These are phyloP conservation scores for Penicillium roqueforti DNA, from an alignment of 495 filamentous ascomycete species.

Conservation along the genomic window DNA sequence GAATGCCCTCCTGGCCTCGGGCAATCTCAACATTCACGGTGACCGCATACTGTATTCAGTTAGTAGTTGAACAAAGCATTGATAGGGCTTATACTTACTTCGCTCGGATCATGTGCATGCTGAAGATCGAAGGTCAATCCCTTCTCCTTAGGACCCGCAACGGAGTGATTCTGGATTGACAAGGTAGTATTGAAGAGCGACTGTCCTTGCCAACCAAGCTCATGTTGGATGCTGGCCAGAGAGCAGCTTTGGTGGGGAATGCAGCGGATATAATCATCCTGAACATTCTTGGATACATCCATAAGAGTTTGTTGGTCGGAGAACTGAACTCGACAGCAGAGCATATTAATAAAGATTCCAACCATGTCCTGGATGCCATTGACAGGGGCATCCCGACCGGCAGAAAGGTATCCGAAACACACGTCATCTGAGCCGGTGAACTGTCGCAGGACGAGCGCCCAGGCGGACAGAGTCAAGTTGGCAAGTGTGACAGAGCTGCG, in stretches of 20 bases:
- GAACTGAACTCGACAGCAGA: conserved; percentile 50
- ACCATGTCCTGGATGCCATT: conserved; percentile 50
- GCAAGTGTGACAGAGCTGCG: conserved; percentile 46
- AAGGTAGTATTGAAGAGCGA: conserved; percentile 55
- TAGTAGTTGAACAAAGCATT: neutral
- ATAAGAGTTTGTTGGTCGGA: conserved; percentile 28
- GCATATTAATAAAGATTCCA: conserved; percentile 55
- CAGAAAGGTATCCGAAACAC: conserved; percentile 55
- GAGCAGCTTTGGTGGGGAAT: conserved; percentile 51
- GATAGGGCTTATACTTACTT: conserved; percentile 28
- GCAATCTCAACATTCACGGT: conserved; percentile 47
- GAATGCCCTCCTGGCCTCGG: conserved; percentile 40
- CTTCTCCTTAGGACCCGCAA: conserved; percentile 30
- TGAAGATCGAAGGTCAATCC: conserved; percentile 38
- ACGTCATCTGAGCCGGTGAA: conserved; percentile 52
- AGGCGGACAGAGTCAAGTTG: conserved; percentile 51
- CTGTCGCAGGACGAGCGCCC: conserved; percentile 51
- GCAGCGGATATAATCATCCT: conserved; percentile 47
- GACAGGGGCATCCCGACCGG: conserved; percentile 48
- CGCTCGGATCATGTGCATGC: conserved; percentile 45
- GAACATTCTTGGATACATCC: conserved; percentile 42
- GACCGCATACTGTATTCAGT: conserved; percentile 36
- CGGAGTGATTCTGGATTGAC: conserved; percentile 49
- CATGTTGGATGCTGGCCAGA: conserved; percentile 52
- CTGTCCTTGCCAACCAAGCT: conserved; percentile 47